phyloP scores from a whole-genome alignment of 179 eudicot species.

The Beta macrorhiza region DNA sequence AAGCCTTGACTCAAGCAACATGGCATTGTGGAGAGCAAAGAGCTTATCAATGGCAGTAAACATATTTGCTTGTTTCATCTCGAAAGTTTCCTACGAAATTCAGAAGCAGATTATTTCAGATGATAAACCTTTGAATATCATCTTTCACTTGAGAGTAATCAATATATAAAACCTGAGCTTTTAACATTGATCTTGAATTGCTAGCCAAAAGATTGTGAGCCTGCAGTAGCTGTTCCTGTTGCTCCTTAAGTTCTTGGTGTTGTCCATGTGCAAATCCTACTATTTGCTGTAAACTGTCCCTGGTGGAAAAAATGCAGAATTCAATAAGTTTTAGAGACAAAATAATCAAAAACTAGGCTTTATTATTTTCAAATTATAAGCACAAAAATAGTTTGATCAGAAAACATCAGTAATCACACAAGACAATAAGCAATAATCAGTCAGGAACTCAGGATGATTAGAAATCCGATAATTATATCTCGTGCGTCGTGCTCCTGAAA shows the following conservation, averaged over 20 bases:
- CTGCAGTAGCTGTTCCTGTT: slow-evolving; percentile 57
- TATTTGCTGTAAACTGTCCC: slow-evolving; percentile 53
- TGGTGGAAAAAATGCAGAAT: neutral
- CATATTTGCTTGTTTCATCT: slow-evolving; percentile 75
- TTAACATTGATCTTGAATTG: slow-evolving; percentile 61
- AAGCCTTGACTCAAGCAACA: slow-evolving; percentile 66
- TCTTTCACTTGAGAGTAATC: neutral
- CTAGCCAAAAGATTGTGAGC: slow-evolving; percentile 65
- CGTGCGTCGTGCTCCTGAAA: too few species aligned
- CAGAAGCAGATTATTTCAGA: neutral
- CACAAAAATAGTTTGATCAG: too few species aligned
- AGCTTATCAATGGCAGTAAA: slow-evolving; percentile 73
- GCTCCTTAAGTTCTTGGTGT: slow-evolving; percentile 55
- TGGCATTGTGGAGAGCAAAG: slow-evolving; percentile 65
- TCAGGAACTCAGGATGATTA: too few species aligned
- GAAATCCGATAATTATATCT: too few species aligned
- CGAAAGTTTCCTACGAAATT: slow-evolving; percentile 62
- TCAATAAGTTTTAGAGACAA: neutral
- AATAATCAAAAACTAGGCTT: too few species aligned
- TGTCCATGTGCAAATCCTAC: slow-evolving; percentile 61
- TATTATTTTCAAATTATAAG: too few species aligned
- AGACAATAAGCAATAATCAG: too few species aligned
- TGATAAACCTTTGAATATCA: neutral
- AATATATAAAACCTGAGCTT: slow-evolving; percentile 59
- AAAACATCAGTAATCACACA: too few species aligned